Percentiles rank a stretch among this genome's conserved stretches.
Conservation (phyloP, 2,329 filamentous ascomycete genomes). For the Penicillium sp. region DNA sequence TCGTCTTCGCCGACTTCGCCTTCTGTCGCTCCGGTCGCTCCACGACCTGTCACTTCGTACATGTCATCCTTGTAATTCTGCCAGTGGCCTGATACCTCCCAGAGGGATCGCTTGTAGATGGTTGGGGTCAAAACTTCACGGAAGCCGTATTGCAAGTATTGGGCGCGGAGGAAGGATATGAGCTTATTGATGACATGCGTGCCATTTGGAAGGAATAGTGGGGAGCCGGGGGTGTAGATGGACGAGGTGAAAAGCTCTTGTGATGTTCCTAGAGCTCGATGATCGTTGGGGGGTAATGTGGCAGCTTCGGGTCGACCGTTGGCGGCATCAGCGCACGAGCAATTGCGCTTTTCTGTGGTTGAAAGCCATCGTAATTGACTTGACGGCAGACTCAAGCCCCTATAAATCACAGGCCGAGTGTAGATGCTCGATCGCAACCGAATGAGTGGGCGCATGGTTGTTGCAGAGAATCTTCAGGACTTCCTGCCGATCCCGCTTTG, state of each 20-base stretch:
- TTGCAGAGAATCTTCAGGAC: constrained; percentile 1
- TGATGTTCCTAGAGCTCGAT: constrained; percentile 49
- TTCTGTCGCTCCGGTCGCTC: constrained; percentile 44
- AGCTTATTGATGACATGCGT: constrained; percentile 81
- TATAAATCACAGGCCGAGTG: constrained; percentile 3
- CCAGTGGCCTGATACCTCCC: constrained; percentile 82
- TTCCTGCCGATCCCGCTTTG: constrained; percentile 15
- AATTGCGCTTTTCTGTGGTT: constrained; percentile 17
- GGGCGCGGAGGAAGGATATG: constrained; percentile 74
- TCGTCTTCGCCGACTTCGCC: constrained; percentile 58
- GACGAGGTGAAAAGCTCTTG: constrained; percentile 80
- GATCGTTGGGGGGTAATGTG: constrained; percentile 45
- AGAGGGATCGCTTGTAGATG: constrained; percentile 85
- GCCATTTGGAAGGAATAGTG: constrained; percentile 79
- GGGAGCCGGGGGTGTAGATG: constrained; percentile 77
- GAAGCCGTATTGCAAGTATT: constrained; percentile 82
- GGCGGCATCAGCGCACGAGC: constrained; percentile 23
- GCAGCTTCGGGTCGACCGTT: constrained; percentile 21
- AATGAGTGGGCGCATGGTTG: constrained; percentile 25
- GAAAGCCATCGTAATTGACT: constrained; percentile 17
- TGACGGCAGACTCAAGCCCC: constrained; percentile 1
- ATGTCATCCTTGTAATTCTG: constrained; percentile 90
- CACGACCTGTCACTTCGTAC: constrained; percentile 69
- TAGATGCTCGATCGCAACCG: constrained; percentile 16
- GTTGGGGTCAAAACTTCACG: constrained; percentile 85